Evolutionary conservation across 2,329 filamentous ascomycete species (phyloP), one percentile per base, ranked within the genome.

Genomic region (Fusarium guadeloupense): DNA sequence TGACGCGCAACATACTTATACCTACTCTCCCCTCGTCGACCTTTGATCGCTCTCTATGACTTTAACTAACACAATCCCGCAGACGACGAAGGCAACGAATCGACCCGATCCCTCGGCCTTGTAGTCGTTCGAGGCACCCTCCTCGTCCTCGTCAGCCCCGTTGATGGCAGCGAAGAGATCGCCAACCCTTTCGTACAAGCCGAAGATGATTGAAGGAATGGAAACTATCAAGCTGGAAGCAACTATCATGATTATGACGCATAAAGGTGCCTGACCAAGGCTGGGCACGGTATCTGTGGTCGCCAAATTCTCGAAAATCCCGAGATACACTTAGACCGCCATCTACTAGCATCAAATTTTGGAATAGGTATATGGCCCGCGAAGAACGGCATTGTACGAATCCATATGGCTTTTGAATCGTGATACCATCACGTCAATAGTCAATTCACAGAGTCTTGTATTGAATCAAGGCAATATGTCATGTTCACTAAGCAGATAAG

Each of bases 111-210:
- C 16, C 87, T 97, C 17, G 93, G 93, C 46, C 84, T 97, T 42
- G 89, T 97, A 17, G 95, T 97, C 46, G 94, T 92, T 34, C 88
- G 95, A 65, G 95, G 95, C 58, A 98, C 95, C 8, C 82, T 99
- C 40, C 87, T 99, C 50, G 94, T 97, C 33, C 85, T 97, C 60
- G 92, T 99, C 73, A 95, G 92, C 61, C 95, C 95, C 5, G 85
- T 95, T 46, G 93, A 98, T 72, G 95, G 95, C 51, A 97, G 92
- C 78, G 93, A 98, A 78, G 89, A 94, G 77, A 99, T 99, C 70
- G 86, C 90, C 69, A 99, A 99, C 75, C 95, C 95, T 0, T 99
- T 98, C 72, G 81, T 90, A 47, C 87, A 92, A 71, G 81, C 84
- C 20, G 89, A 92, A 41, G 89, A 92, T 66, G 86, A 82, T 42